phyloP scores from a whole-genome alignment of 2,329 filamentous ascomycete species.

The Orbilia blumenaviensis region DNA sequence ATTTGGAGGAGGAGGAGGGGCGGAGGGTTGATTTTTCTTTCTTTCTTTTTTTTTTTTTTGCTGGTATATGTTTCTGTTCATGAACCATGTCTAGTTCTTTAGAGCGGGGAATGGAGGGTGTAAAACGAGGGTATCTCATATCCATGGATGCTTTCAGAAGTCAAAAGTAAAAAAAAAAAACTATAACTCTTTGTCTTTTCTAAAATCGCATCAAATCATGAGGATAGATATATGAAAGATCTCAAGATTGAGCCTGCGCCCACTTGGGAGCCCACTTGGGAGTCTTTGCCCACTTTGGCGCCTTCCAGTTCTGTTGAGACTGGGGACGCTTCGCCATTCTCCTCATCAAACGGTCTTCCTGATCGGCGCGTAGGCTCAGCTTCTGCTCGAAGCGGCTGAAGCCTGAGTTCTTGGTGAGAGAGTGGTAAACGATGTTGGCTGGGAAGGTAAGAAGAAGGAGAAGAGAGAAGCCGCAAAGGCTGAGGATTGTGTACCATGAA shows the following conservation, averaged over 20 bases:
- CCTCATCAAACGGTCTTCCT: conserved; percentile 28
- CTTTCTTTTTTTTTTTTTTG: no score
- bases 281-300: conserved; percentile 44
- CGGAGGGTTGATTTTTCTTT: no score
- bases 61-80: not conserved
- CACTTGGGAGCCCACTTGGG: conserved; percentile 13
- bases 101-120: conserved; percentile 10
- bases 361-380: conserved; percentile 23
- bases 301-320: conserved; percentile 35
- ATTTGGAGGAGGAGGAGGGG: no score
- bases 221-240: not conserved
- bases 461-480: conserved; percentile 48
- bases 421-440: conserved; percentile 52
- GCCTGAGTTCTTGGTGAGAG: conserved; percentile 43
- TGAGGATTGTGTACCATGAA: conserved; percentile 47
- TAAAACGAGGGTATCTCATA: conserved; percentile 9
- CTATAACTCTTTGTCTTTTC: not conserved
- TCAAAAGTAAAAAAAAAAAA: not conserved
- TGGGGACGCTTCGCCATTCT: conserved; percentile 16
- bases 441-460: conserved; percentile 47
- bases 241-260: no score
- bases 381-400: conserved; percentile 52
- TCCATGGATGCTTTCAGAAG: not conserved
- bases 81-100: not conserved
- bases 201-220: not conserved